Evolutionary conservation across 495 filamentous ascomycete genomes (phyloP), one percentile per base, ranked within the genome.

Genomic region (Parathielavia appendiculata): DNA sequence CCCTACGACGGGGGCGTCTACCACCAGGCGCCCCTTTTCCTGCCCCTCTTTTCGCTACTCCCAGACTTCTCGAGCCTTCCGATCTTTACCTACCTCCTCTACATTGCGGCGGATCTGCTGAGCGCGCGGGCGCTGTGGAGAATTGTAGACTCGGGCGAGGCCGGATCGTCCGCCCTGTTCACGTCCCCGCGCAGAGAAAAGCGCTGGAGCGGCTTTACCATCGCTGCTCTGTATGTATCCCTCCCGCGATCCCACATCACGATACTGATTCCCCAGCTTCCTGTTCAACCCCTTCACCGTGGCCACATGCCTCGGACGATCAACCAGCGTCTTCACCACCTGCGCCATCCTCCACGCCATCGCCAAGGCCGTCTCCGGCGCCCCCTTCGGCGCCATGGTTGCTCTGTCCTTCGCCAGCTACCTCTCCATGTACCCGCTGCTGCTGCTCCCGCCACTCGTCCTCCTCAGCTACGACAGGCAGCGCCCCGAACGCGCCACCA

Each of bases 1-100:
- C 93, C 93, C 0, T 98, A 97, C 72, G 92, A 98, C 72, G 93
- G 93, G 56, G 93, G 93, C 58, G 90, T 97, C 70, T 98, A 90
- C 73, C 91, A 98, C 76, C 93, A 98, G 84, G 93, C 93, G 26
- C 93, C 93, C 12, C 80, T 98, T 32, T 81, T 97, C 12, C 86
- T 98, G 43, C 88, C 92, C 40, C 80, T 97, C 54, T 95, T 97
- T 77, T 86, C 90, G 17, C 79, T 95, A 38, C 82, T 97, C 51
- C 91, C 92, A 40, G 81, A 84, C 66, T 77, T 82, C 44, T 61
- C 76, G 52, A 72, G 72, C 57, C 81, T 81, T 63, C 84, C 86
- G n/a, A 73, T 92, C 61, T 82, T 86, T 57, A 92, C 87, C 0
- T 83, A 85, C 56, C 69, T 96, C 4, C 80, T 97, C 55, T 98